Conservation (phyloP, 2,329 filamentous ascomycete genomes). For the Penicillium sp. region DNA sequence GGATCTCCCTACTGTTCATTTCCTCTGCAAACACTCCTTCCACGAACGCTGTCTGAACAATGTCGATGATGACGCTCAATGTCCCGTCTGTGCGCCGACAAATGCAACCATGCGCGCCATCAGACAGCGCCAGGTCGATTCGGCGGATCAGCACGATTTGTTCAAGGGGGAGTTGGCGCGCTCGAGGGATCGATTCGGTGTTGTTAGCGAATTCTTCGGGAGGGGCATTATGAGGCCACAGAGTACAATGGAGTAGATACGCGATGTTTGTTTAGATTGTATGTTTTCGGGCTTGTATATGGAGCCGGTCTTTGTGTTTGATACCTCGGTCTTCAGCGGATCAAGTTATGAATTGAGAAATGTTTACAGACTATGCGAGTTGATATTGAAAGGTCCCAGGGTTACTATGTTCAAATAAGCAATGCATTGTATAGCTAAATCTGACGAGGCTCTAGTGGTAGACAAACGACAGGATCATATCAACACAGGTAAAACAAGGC, state of each 20-base stretch:
- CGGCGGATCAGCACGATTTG: constrained; percentile 82
- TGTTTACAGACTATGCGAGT: background rate
- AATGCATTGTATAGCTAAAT: constrained; percentile 13
- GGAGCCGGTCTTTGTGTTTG: background rate
- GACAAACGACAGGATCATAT: background rate
- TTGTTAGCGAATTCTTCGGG: constrained; percentile 92
- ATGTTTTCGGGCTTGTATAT: background rate
- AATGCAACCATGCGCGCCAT: constrained; percentile 90
- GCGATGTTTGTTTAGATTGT: constrained; percentile 12
- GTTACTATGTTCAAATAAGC: background rate
- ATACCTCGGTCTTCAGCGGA: constrained; percentile 14
- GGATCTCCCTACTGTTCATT: constrained; percentile 90
- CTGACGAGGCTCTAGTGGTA: constrained; percentile 11
- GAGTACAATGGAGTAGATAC: constrained; percentile 34
- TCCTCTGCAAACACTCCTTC: constrained; percentile 95
- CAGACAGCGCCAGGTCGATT: constrained; percentile 80
- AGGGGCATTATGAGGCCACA: constrained; percentile 76
- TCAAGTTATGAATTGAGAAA: background rate
- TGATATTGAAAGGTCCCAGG: background rate
- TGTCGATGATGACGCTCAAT: constrained; percentile 70
- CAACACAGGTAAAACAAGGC: background rate
- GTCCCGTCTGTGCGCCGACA: constrained; percentile 78
- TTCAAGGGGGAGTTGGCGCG: constrained; percentile 79
- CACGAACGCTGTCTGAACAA: constrained; percentile 85
- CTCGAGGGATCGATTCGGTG: constrained; percentile 83